A percentile compares a stretch with the other conserved stretches of the same genome.
These are phyloP conservation scores for Arthrobotrys sinensis DNA, from an alignment of 2,329 filamentous ascomycete species.

Conservation along the genomic window DNA sequence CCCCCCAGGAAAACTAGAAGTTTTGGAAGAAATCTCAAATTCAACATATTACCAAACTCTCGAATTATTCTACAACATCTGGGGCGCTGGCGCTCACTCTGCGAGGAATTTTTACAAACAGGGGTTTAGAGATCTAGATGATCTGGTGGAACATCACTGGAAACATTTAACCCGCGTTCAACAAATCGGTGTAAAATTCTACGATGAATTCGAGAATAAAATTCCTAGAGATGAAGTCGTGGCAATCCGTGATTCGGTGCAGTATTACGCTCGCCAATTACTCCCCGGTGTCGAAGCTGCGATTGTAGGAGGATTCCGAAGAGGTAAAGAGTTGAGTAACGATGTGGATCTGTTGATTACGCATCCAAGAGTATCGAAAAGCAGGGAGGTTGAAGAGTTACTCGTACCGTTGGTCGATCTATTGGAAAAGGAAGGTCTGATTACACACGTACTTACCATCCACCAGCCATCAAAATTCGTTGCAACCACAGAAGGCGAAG, in stretches of 20 bases:
- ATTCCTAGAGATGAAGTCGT: slow-evolving; percentile 78
- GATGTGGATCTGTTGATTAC: slow-evolving; percentile 91
- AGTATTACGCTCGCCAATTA: slow-evolving; percentile 77
- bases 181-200: slow-evolving; percentile 94
- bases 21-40: slow-evolving; percentile 76
- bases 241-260: slow-evolving; percentile 76
- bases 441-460: slow-evolving; percentile 81
- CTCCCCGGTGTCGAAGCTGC: slow-evolving; percentile 74
- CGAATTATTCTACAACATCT: slow-evolving; percentile 83
- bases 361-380: slow-evolving; percentile 75
- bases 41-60: slow-evolving; percentile 78
- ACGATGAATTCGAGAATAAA: slow-evolving; percentile 81
- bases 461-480: slow-evolving; percentile 34
- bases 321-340: slow-evolving; percentile 80
- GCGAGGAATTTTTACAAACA: slow-evolving; percentile 85
- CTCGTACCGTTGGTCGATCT: slow-evolving; percentile 79
- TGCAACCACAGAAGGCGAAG: slow-evolving; percentile 32
- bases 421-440: slow-evolving; percentile 78
- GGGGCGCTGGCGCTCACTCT: slow-evolving; percentile 89
- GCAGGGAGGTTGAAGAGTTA: slow-evolving; percentile 71
- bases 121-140: slow-evolving; percentile 86
- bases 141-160: slow-evolving; percentile 89
- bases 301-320: slow-evolving; percentile 85
- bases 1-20: slow-evolving; percentile 70
- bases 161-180: slow-evolving; percentile 80